Base-by-base conservation (phyloP, 2,329 filamentous ascomycete genomes). In the Rhynchosporium graminicola region DNA sequence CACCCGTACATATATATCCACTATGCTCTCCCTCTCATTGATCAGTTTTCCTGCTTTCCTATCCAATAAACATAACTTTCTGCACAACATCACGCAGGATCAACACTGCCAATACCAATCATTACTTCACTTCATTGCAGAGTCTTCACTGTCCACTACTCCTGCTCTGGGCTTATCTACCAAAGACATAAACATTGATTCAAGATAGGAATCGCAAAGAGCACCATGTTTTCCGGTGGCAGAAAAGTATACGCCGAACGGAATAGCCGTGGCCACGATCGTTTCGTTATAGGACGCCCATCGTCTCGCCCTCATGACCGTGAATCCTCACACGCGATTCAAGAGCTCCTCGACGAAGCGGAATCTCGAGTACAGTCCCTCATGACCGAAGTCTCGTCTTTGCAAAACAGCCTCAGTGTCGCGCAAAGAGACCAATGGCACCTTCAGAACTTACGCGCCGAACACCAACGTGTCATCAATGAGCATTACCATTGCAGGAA, bases 181-280 rank as follows among this genome's bases (percentile, higher is more conserved):
- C 29, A 36, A 60, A 58, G 54, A 64, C 60, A 58, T 61, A 28
- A 47, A 28, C 13, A 3, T n/a, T 26, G 28, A 31, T 59, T 48
- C 63, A 68, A 29, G 7, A 65, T 68, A 68, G 68, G 69, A 50
- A 70, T 66, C 59, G 57, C 51, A 50, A 47, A 60, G 9, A 61
- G 46, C 52, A 59, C 55, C 42, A 71, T 68, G 66, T 36, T 65
- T 20, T 20, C 20, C 20, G 20, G 20, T n/a, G 55, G 57, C 51
- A 66, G 59, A 43, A 63, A 48, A 48, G 61, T 33, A 20, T 65
- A 62, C 42, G 33, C 70, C 10, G 69, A 72, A 57, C 51, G 67
- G 3, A 66, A 68, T 31, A 36, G 59, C 1, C 58, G 64, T 13
- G 69, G 70, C 10, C 56, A 63, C 4, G 63, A 70, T 36, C 63